phyloP scores from a whole-genome alignment of 2,329 filamentous ascomycete genomes.

The Fusarium continuum region DNA sequence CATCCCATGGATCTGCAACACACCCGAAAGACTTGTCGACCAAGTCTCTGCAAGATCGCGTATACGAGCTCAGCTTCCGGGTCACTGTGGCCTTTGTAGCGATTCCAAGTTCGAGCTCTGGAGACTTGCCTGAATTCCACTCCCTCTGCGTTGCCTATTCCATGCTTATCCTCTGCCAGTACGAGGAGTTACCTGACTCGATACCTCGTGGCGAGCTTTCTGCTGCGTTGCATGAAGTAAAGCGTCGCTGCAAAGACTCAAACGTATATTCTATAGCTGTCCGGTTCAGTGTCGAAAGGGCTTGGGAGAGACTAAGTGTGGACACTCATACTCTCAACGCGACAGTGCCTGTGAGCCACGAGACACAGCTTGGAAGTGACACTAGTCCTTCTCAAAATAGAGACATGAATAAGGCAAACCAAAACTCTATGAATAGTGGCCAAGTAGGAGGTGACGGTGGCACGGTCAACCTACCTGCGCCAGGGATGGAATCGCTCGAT shows the following conservation, averaged over 20 bases:
- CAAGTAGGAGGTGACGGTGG: neutral
- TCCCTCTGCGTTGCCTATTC: conserved; percentile 21
- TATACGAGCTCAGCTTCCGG: conserved; percentile 17
- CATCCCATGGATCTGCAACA: neutral
- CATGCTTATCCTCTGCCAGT: conserved; percentile 23
- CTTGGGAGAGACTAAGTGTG: conserved; percentile 15
- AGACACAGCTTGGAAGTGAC: neutral
- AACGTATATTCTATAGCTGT: conserved; percentile 14
- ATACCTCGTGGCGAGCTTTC: conserved; percentile 1
- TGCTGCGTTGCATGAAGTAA: conserved; percentile 2
- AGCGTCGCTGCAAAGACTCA: conserved; percentile 11
- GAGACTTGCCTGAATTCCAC: conserved; percentile 20
- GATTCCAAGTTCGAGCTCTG: conserved; percentile 15
- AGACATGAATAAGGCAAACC: neutral
- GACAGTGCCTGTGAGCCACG: neutral
- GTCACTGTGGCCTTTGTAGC: conserved; percentile 16
- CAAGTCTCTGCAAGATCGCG: conserved; percentile 4
- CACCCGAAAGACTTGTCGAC: conserved; percentile 8
- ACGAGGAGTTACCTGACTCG: conserved; percentile 6
- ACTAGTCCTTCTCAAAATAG: neutral
- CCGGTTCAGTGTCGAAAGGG: conserved; percentile 24
- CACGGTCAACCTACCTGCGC: neutral
- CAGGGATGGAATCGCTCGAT: conserved; percentile 4
- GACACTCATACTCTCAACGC: neutral
- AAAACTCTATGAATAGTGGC: neutral